These are phyloP conservation scores for Lycium barbarum DNA, from an alignment of 257 asterid genomes.

Conservation along the genomic window DNA sequence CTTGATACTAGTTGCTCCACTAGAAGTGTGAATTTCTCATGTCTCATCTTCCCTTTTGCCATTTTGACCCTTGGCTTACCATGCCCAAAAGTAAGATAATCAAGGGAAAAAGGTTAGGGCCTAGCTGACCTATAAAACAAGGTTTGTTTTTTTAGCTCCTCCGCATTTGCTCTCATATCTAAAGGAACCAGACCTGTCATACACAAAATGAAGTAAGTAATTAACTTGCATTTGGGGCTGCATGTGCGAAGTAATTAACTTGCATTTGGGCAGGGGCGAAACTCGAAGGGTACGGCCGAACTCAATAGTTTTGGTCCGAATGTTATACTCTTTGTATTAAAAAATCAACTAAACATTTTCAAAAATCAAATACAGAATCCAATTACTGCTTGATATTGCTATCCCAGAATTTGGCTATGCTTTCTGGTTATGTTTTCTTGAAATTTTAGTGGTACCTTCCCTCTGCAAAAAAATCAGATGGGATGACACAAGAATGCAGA, in stretches of 20 bases:
- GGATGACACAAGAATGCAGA: background rate
- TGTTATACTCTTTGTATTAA: no score
- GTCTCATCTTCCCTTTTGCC: background rate
- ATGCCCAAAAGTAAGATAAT: no score
- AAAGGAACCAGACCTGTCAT: slow-evolving; percentile 50
- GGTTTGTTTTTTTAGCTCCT: slow-evolving; percentile 65
- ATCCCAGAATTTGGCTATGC: background rate
- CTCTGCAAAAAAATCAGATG: background rate
- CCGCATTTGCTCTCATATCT: slow-evolving; percentile 62
- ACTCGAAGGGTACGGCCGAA: no score
- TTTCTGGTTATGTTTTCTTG: background rate
- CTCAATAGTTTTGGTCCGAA: no score
- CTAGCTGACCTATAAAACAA: background rate
- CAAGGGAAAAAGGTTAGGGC: background rate
- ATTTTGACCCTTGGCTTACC: background rate
- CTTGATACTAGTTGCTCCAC: background rate
- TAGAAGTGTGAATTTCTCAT: background rate
- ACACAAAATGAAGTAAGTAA: background rate
- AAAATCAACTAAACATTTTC: no score
- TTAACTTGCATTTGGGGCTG: background rate
- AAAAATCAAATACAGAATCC: no score
- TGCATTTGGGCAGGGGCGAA: background rate
- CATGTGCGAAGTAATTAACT: background rate
- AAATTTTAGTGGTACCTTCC: background rate
- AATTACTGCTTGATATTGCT: no score